Conservation (phyloP, 2,329 filamentous ascomycete species). For the Fusarium chlamydosporum region DNA sequence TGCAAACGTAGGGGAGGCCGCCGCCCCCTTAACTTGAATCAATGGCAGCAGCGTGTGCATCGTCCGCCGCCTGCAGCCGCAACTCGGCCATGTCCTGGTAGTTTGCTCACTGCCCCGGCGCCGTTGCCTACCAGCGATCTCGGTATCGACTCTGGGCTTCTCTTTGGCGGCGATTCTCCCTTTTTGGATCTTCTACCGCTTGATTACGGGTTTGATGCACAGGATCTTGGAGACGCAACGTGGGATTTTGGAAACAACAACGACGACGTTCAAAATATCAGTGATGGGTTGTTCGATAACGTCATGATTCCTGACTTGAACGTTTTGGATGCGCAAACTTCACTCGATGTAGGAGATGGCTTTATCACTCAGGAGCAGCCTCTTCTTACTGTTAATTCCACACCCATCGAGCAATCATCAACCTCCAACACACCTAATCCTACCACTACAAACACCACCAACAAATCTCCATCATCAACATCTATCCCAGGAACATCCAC, state of each 20-base stretch:
- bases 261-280: conserved; percentile 4
- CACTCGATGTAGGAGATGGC: conserved; percentile 37
- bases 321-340: conserved; percentile 13
- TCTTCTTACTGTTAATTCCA: conserved; percentile 30
- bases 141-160: conserved; percentile 24
- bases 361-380: conserved; percentile 40
- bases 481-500: conserved; percentile 46
- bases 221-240: conserved; percentile 26
- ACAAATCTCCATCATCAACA: conserved; percentile 39
- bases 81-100: conserved; percentile 40
- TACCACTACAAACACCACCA: conserved; percentile 14
- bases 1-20: conserved; percentile 48
- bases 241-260: conserved; percentile 29
- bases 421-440: conserved; percentile 24
- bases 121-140: conserved; percentile 20
- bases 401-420: conserved; percentile 31
- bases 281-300: conserved; percentile 36
- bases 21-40: conserved; percentile 49
- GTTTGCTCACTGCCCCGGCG: conserved; percentile 35
- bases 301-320: conserved; percentile 32
- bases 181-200: conserved; percentile 44
- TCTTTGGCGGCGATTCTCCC: conserved; percentile 25
- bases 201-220: conserved; percentile 23
- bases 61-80: conserved; percentile 27
- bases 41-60: conserved; percentile 42